Conservation (phyloP, 2,329 filamentous ascomycete genomes). For the Aspergillus melleus region DNA sequence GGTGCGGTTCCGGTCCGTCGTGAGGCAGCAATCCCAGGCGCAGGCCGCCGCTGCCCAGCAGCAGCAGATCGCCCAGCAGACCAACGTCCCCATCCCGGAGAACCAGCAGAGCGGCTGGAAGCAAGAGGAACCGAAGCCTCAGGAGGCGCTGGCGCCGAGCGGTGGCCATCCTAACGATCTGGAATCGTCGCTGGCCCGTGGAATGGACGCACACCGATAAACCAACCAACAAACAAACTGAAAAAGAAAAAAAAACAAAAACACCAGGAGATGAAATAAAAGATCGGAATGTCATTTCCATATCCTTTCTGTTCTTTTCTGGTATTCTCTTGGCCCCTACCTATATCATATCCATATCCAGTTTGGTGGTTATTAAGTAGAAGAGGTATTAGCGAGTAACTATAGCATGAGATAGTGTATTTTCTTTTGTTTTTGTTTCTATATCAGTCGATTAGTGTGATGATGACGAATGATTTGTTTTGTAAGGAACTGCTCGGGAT, state of each 20-base stretch:
- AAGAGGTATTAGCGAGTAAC: neutral
- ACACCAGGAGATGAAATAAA: no score
- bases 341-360: neutral
- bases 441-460: neutral
- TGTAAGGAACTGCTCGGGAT: neutral
- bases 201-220: slow-evolving; percentile 52
- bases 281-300: no score
- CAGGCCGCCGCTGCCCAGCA: slow-evolving; percentile 38
- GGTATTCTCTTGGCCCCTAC: neutral
- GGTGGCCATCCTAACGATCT: slow-evolving; percentile 46
- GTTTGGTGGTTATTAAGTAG: neutral
- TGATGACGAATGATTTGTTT: neutral
- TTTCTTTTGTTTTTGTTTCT: neutral
- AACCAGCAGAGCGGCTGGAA: slow-evolving; percentile 56
- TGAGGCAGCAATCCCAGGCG: slow-evolving; percentile 52
- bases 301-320: no score
- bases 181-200: slow-evolving; percentile 54
- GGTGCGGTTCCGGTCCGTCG: slow-evolving; percentile 70
- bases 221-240: no score
- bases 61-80: slow-evolving; percentile 43
- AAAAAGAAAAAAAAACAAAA: neutral
- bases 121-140: slow-evolving; percentile 63
- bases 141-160: slow-evolving; percentile 51
- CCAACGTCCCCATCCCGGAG: slow-evolving; percentile 63
- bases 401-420: neutral